Evolutionary conservation across 768 basidiomycete genomes (phyloP), one percentile per base, ranked within the genome.

Genomic region (Amanita exitialis): DNA sequence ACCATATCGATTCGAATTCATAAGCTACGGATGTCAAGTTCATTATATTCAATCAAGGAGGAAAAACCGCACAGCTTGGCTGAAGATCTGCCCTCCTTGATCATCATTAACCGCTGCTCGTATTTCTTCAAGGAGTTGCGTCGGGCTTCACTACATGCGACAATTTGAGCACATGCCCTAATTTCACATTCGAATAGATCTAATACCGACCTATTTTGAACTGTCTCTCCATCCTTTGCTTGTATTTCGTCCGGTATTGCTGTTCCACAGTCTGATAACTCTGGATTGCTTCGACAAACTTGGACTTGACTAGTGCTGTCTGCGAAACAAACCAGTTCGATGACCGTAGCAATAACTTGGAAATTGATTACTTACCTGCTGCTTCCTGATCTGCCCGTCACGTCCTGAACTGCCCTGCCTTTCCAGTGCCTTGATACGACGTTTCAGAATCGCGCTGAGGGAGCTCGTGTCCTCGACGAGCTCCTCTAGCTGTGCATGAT

Each of bases 1-100:
- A 47, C 86, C 92, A 59, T 86, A 89, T n/a, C 90, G 86, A 66
- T 86, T 90, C 42, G 90, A 90, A 69, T 80, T 89, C 73, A 94
- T 76, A 56, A 96, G 75, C 89, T 94, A 56, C 8, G 53, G 3
- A 9, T 51, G 48, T 21, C 35, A 30, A 45, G 60, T n/a, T 51
- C 28, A 25, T 35, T n/a, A 15, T 39, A 37, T 42, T 23, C 47
- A 21, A 20, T 1, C 38, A 32, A 42, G 5, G 28, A 35, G 13
- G 34, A 21, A 8, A 16, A 30, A n/a, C 68, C 69, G 27, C 61
- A 90, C 89, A 52, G 90, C 87, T 69, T 90, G 90, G 53, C 84
- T 83, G 72, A 97, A 97, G 48, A 96, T 85, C 64, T 96, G 93
- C 25, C 78, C 76, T 44, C 83, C 84, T 46, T 76, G 76, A 41